A percentile compares a stretch with the other conserved stretches of the same genome.
These are phyloP conservation scores for Chalciporus piperatus DNA, from an alignment of 768 basidiomycete genomes.

Conservation along the genomic window DNA sequence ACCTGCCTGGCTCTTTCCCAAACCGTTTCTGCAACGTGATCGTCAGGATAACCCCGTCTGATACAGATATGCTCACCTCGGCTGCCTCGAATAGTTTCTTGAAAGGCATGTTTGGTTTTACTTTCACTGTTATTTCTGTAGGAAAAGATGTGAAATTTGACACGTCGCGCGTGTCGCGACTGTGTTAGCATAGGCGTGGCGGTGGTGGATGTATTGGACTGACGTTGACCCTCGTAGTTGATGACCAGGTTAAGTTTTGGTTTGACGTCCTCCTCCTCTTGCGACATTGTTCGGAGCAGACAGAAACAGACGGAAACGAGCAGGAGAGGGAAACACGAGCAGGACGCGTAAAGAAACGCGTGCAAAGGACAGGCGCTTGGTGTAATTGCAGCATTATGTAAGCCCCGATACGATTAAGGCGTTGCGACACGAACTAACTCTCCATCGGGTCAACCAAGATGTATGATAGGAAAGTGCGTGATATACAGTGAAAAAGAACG, in stretches of 20 bases:
- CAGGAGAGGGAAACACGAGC: background rate
- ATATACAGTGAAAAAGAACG: constrained; percentile 1
- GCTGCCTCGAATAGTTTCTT: constrained; percentile 65
- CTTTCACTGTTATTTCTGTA: constrained; percentile 64
- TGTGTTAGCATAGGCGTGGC: background rate
- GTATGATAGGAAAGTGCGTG: constrained; percentile 7
- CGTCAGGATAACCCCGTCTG: background rate
- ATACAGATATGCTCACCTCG: constrained; percentile 43
- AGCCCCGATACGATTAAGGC: constrained; percentile 12
- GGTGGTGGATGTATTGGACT: constrained; percentile 11
- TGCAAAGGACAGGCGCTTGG: background rate
- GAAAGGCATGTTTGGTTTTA: constrained; percentile 61
- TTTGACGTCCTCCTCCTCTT: constrained; percentile 54
- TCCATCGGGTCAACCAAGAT: background rate
- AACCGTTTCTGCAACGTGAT: constrained; percentile 49
- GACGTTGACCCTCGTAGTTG: constrained; percentile 53
- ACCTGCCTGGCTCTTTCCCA: constrained; percentile 51
- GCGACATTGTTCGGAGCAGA: constrained; percentile 27
- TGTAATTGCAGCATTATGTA: constrained; percentile 19
- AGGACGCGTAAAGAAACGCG: constrained; percentile 18
- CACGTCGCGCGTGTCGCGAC: background rate
- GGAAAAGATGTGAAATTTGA: constrained; percentile 1
- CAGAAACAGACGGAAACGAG: no score
- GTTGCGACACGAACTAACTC: background rate
- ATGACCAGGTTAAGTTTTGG: constrained; percentile 68